Base-by-base conservation (phyloP, 2,329 filamentous ascomycete species). In the Penicillium psychrosexuale region DNA sequence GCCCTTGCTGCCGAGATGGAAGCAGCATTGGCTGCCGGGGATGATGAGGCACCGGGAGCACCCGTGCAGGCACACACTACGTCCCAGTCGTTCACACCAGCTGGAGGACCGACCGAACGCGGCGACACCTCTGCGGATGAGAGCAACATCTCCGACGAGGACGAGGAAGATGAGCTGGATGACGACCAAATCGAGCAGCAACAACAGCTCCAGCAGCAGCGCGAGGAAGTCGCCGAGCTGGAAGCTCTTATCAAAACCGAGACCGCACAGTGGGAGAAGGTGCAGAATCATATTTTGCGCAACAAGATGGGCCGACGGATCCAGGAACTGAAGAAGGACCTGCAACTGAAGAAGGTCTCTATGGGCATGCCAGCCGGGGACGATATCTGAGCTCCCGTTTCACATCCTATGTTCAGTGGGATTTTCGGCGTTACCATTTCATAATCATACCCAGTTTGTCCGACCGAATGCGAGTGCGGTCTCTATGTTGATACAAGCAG, bases 1-100 rank as follows among this genome's bases (percentile, higher is more conserved):
- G 69, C 69, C 5, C 67, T 77, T 31, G 74, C 72, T n/a, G 73
- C 70, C 8, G 75, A 76, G 47, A 73, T 77, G 70, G 75, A 77
- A 55, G 73, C 74, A 13, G 74, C 71, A 5, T 61, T 77, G 53
- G 73, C 74, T 30, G 73, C 68, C 6, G 73, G 67, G 8, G 72
- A 73, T n/a, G 70, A 71, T 19, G 64, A 68, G 3, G 61, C 67
- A 12, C 60, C 63, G 11, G 63, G 61, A 3, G 54, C 57, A 12
- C 57, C 63, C 13, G 61, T 64, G 55, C 72, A 69, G 44, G 65
- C 65, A 3, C 67, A 66, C 3, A 74, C 72, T 3, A 67, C 72
- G 8, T 68, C 65, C 0, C 67, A 63, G 5, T 66, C 66, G 8
- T 66, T 68, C 2, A 69, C 71, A 0, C 67, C 66, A 12, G 69